Conservation (phyloP, 495 filamentous ascomycete species). For the Daldinia decipiens region DNA sequence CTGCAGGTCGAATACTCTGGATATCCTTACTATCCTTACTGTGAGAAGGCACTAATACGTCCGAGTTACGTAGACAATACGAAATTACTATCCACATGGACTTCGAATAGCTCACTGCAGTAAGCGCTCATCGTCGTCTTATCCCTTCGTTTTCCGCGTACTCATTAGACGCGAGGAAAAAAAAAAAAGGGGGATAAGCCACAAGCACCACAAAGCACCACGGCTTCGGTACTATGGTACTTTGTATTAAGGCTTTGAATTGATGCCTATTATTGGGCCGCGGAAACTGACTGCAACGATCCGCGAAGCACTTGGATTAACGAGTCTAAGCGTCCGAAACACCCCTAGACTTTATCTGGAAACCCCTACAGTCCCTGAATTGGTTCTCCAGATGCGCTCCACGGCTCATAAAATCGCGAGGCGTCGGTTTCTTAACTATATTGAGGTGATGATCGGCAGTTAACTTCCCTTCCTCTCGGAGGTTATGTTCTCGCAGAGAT, state of each 20-base stretch:
- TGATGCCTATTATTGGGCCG: constrained; percentile 31
- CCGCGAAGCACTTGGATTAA: constrained; percentile 22
- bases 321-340: constrained; percentile 20
- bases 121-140: neutral
- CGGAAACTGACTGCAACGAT: constrained; percentile 30
- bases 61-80: constrained; percentile 5
- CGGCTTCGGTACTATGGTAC: constrained; percentile 7
- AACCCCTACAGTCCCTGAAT: constrained; percentile 18
- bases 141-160: neutral
- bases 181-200: constrained; percentile 10
- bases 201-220: constrained; percentile 1
- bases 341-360: constrained; percentile 15
- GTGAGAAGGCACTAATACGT: constrained; percentile 9
- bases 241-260: constrained; percentile 24
- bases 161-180: constrained; percentile 1
- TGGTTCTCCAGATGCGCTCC: constrained; percentile 38
- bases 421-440: constrained; percentile 10
- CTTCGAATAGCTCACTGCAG: neutral
- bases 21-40: neutral
- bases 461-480: constrained; percentile 7
- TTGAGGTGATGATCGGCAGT: constrained; percentile 18
- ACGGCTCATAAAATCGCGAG: constrained; percentile 27
- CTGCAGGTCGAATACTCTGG: constrained; percentile 1
- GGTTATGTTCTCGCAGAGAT: constrained; percentile 7
- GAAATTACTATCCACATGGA: constrained; percentile 7